Conservation (phyloP, 2,329 filamentous ascomycete genomes). For the Aspergillus chevalieri region DNA sequence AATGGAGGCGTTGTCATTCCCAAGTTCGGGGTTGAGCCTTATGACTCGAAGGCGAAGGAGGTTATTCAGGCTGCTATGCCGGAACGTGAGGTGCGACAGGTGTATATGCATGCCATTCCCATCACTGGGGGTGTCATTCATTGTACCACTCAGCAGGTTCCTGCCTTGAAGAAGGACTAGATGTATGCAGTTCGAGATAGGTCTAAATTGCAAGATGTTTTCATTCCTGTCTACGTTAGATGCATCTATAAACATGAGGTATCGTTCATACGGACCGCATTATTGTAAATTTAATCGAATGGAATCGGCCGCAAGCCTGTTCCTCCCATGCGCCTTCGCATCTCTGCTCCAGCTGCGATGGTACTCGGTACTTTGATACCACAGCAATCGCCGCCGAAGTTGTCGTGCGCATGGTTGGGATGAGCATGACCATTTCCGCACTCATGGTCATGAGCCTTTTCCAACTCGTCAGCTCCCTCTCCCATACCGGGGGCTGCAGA, state of each 20-base stretch:
- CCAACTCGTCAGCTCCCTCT: slow-evolving; percentile 41
- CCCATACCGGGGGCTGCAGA: slow-evolving; percentile 75
- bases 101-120: slow-evolving; percentile 20
- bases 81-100: slow-evolving; percentile 18
- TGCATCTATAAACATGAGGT: neutral
- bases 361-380: slow-evolving; percentile 96
- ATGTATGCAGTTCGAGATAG: neutral
- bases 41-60: slow-evolving; percentile 16
- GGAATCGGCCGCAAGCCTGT: slow-evolving; percentile 57
- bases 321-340: slow-evolving; percentile 65
- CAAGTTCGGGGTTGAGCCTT: slow-evolving; percentile 17
- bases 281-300: slow-evolving; percentile 32
- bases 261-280: neutral
- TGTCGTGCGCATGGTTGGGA: slow-evolving; percentile 51
- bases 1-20: slow-evolving; percentile 25
- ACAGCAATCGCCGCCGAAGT: slow-evolving; percentile 88
- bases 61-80: slow-evolving; percentile 16
- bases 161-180: neutral
- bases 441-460: slow-evolving; percentile 52
- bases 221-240: neutral
- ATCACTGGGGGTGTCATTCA: slow-evolving; percentile 25
- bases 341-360: slow-evolving; percentile 82
- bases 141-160: slow-evolving; percentile 21
- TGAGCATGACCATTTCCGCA: slow-evolving; percentile 62
- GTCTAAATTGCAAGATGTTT: neutral